Conservation (phyloP, 768 basidiomycete genomes). For the Coprinellus aureogranulatus region DNA sequence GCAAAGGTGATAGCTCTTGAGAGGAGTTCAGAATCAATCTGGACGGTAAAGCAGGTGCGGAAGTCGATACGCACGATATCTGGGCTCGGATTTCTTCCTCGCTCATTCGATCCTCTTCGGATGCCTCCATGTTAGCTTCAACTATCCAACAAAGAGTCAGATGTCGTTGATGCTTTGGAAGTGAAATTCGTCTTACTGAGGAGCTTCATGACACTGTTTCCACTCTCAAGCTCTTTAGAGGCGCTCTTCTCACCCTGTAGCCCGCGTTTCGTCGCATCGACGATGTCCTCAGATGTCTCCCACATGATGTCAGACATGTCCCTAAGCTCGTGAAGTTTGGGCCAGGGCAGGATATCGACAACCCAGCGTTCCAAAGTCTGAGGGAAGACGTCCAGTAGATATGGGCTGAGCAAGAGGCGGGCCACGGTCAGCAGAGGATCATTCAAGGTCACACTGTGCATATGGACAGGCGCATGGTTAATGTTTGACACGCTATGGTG, state of each 20-base stretch:
- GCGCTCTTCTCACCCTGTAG: constrained; percentile 30
- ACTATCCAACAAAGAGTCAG: no score
- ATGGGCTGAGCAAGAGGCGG: constrained; percentile 11
- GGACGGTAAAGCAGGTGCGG: constrained; percentile 21
- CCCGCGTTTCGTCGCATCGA: constrained; percentile 31
- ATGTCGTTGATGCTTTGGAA: constrained; percentile 15
- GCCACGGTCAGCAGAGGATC: not conserved
- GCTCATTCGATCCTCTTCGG: constrained; percentile 26
- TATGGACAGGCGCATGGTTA: not conserved
- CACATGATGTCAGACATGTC: constrained; percentile 32
- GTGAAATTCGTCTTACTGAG: not conserved
- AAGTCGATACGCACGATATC: constrained; percentile 8
- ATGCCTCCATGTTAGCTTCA: constrained; percentile 31
- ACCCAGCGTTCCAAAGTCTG: constrained; percentile 24
- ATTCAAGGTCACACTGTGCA: not conserved
- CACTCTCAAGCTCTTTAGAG: constrained; percentile 29
- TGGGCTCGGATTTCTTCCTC: constrained; percentile 39
- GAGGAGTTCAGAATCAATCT: no score
- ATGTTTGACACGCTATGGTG: no score
- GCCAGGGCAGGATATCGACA: not conserved
- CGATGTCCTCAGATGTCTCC: constrained; percentile 31
- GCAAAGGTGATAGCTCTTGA: no score
- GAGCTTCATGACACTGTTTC: constrained; percentile 27
- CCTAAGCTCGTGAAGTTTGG: not conserved
- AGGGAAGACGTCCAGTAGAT: constrained; percentile 20